phyloP scores from a whole-genome alignment of 495 filamentous ascomycete species.

The Aspergillus incahuasiensis region DNA sequence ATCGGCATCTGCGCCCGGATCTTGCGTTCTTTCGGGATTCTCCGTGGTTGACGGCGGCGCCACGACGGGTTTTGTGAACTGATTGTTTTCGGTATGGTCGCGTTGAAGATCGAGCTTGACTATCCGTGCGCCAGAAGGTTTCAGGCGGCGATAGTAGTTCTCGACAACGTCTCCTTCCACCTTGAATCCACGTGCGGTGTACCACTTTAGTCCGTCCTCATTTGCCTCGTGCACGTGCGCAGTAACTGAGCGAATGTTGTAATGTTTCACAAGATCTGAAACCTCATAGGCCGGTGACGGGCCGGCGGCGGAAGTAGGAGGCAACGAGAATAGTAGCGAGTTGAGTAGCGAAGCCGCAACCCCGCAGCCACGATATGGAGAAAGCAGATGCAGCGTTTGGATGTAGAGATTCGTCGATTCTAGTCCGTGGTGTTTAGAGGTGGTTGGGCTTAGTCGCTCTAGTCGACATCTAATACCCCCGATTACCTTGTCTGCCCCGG shows the following conservation, averaged over 20 bases:
- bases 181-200: slow-evolving; percentile 72
- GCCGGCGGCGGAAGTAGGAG: slow-evolving; percentile 24
- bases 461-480: slow-evolving; percentile 82
- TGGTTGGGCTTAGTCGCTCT: slow-evolving; percentile 43
- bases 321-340: slow-evolving; percentile 47
- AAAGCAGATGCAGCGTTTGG: slow-evolving; percentile 75
- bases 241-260: slow-evolving; percentile 54
- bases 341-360: slow-evolving; percentile 71
- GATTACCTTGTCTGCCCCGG: slow-evolving; percentile 56
- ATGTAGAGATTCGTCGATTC: slow-evolving; percentile 66
- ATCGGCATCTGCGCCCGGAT: slow-evolving; percentile 11
- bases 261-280: slow-evolving; percentile 48
- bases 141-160: slow-evolving; percentile 82
- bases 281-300: slow-evolving; percentile 22
- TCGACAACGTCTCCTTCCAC: slow-evolving; percentile 52
- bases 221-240: slow-evolving; percentile 97
- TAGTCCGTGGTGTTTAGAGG: slow-evolving; percentile 22
- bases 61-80: neutral
- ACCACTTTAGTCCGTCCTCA: slow-evolving; percentile 82
- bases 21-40: neutral
- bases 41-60: neutral
- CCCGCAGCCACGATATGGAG: slow-evolving; percentile 74
- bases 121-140: slow-evolving; percentile 73
- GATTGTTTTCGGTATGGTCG: slow-evolving; percentile 15
- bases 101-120: slow-evolving; percentile 50